A percentile compares a stretch with the other conserved stretches of the same genome.
Conservation (phyloP, 192 early-diverging fungal genomes). For the Rhizophagus prolifer region DNA sequence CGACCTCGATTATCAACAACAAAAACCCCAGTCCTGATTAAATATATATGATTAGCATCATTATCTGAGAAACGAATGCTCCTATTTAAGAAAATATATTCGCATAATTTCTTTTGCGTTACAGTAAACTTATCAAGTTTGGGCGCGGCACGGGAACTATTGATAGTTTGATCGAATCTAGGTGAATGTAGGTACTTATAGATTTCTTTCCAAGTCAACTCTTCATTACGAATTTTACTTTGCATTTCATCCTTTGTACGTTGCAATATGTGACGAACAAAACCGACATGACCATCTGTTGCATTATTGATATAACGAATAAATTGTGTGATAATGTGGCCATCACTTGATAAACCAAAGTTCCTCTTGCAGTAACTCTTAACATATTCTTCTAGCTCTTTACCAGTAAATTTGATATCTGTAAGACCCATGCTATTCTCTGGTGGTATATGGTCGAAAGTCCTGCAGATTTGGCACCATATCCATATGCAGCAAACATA, state of each 20-base stretch:
- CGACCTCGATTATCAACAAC: neutral
- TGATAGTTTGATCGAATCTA: neutral
- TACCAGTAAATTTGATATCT: neutral
- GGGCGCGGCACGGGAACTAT: neutral
- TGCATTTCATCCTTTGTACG: no score
- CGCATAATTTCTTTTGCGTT: constrained; percentile 3
- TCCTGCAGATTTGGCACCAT: constrained; percentile 16
- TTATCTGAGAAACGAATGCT: neutral
- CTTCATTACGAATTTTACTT: no score
- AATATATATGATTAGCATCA: neutral
- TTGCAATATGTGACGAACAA: no score
- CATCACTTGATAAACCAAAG: neutral
- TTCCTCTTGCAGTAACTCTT: neutral
- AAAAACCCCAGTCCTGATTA: constrained; percentile 13
- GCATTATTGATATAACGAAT: constrained; percentile 1
- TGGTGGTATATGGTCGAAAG: constrained; percentile 10
- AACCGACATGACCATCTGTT: constrained; percentile 5
- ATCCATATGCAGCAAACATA: no score
- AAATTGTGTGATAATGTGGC: neutral
- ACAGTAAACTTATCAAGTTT: neutral
- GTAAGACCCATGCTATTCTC: neutral
- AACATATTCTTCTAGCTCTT: constrained; percentile 23
- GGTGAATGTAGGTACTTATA: constrained; percentile 12
- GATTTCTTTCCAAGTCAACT: constrained; percentile 6
- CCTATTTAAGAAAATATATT: constrained; percentile 15